phyloP scores from a whole-genome alignment of 768 basidiomycete genomes.

The Auricularia auricula-judae region DNA sequence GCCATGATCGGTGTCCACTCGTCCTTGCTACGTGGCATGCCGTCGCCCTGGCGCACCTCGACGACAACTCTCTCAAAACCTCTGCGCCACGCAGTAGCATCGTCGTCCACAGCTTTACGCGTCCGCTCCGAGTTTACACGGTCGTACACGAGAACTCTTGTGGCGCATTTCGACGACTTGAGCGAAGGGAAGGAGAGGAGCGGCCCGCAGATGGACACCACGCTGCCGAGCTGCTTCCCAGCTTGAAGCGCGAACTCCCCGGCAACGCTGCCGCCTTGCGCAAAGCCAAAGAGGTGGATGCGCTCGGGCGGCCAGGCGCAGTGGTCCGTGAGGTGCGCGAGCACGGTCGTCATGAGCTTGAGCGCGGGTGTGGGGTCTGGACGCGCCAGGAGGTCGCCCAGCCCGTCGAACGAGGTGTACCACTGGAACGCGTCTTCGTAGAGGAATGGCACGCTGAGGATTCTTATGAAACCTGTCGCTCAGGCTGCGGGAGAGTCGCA shows the following conservation, averaged over 20 bases:
- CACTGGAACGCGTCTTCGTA: slow-evolving; percentile 76
- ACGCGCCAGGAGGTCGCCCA: slow-evolving; percentile 57
- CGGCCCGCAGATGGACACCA: slow-evolving; percentile 61
- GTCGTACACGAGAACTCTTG: slow-evolving; percentile 51
- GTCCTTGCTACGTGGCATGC: slow-evolving; percentile 63
- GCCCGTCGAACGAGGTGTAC: slow-evolving; percentile 71
- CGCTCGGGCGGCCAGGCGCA: slow-evolving; percentile 54
- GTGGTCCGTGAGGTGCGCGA: slow-evolving; percentile 45
- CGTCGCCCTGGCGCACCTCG: slow-evolving; percentile 35
- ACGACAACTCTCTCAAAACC: slow-evolving; percentile 37
- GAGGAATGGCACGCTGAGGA: slow-evolving; percentile 58
- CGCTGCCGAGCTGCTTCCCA: slow-evolving; percentile 39
- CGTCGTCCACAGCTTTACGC: slow-evolving; percentile 29
- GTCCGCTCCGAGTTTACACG: slow-evolving; percentile 37
- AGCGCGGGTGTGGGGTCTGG: slow-evolving; percentile 70
- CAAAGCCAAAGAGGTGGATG: slow-evolving; percentile 86
- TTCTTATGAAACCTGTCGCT: not conserved
- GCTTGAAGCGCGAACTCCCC: slow-evolving; percentile 39
- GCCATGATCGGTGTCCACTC: slow-evolving; percentile 82
- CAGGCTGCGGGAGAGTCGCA: slow-evolving; percentile 2
- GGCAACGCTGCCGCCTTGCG: slow-evolving; percentile 74
- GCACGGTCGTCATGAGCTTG: slow-evolving; percentile 37
- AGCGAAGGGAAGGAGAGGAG: slow-evolving; percentile 70
- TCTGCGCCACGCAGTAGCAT: slow-evolving; percentile 44
- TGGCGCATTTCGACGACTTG: slow-evolving; percentile 32